Evolutionary conservation across 2,329 filamentous ascomycete species (phyloP).

Genomic region (Fonsecaea nubica): DNA sequence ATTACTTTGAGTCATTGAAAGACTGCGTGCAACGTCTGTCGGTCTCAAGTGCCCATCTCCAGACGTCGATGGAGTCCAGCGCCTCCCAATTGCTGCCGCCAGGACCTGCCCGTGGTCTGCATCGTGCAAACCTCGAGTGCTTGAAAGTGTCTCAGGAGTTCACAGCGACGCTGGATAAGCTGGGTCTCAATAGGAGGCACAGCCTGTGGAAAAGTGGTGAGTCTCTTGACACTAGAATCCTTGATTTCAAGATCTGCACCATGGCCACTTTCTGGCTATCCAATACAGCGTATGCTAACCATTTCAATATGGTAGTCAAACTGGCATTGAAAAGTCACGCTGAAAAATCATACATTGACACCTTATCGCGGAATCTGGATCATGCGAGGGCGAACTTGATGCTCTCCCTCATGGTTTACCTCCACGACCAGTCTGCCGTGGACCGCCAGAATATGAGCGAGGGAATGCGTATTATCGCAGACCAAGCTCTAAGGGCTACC

Average conservation of each 20-base stretch:
- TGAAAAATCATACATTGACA: neutral
- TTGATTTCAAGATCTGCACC: neutral
- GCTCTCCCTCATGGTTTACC: constrained; percentile 1
- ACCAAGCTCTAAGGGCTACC: neutral
- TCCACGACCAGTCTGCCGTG: neutral
- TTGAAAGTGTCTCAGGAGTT: neutral
- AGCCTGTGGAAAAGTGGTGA: constrained; percentile 7
- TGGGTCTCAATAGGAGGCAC: neutral
- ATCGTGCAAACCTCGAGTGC: neutral
- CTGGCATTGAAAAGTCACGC: neutral
- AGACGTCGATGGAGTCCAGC: neutral
- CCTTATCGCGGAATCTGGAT: neutral
- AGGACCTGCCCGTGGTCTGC: neutral
- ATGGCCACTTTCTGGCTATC: neutral
- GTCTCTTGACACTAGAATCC: neutral
- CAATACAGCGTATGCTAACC: neutral
- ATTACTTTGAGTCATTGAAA: neutral
- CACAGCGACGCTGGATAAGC: neutral
- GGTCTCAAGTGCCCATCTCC: constrained; percentile 6
- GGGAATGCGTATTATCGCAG: neutral
- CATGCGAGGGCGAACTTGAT: constrained; percentile 2
- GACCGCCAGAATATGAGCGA: constrained; percentile 2
- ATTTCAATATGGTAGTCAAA: neutral
- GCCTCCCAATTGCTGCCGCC: neutral
- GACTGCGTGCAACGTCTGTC: constrained; percentile 9